Evolutionary conservation across 1,139 yeast species (phyloP).

Genomic region (Geotrichum australiense): DNA sequence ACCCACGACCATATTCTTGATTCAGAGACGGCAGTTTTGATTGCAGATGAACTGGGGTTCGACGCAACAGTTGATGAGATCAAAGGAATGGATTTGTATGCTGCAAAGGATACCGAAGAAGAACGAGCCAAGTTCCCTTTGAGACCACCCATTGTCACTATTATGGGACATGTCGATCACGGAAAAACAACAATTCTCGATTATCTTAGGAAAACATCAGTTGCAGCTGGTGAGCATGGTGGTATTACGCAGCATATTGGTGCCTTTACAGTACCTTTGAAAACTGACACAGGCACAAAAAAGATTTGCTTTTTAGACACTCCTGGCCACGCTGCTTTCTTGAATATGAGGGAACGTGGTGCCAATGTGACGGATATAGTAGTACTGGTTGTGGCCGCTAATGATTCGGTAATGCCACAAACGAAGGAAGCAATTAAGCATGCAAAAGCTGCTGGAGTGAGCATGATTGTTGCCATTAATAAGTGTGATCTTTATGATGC

Average conservation of each 20-base stretch:
- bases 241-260: slow-evolving; percentile 98
- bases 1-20: slow-evolving; percentile 77
- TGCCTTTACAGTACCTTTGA: slow-evolving; percentile 77
- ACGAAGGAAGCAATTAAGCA: slow-evolving; percentile 94
- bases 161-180: slow-evolving; percentile 99
- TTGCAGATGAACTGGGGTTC: slow-evolving; percentile 85
- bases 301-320: slow-evolving; percentile 87
- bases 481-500: slow-evolving; percentile 82
- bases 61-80: slow-evolving; percentile 52
- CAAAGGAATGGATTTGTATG: slow-evolving; percentile 56
- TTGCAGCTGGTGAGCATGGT: slow-evolving; percentile 83
- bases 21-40: slow-evolving; percentile 73
- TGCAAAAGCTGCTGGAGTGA: slow-evolving; percentile 77
- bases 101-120: slow-evolving; percentile 38
- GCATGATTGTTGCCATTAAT: slow-evolving; percentile 84
- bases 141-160: slow-evolving; percentile 91
- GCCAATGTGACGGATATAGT: slow-evolving; percentile 92
- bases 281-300: slow-evolving; percentile 46
- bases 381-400: slow-evolving; percentile 93
- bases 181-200: slow-evolving; percentile 95
- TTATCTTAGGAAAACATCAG: slow-evolving; percentile 70
- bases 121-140: slow-evolving; percentile 39
- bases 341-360: slow-evolving; percentile 95
- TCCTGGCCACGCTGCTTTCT: slow-evolving; percentile 97
- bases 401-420: slow-evolving; percentile 97